Evolutionary conservation across 1,284 basidiomycete species (phyloP), one percentile per base, ranked within the genome.

Genomic region (Heterobasidion occidentale): DNA sequence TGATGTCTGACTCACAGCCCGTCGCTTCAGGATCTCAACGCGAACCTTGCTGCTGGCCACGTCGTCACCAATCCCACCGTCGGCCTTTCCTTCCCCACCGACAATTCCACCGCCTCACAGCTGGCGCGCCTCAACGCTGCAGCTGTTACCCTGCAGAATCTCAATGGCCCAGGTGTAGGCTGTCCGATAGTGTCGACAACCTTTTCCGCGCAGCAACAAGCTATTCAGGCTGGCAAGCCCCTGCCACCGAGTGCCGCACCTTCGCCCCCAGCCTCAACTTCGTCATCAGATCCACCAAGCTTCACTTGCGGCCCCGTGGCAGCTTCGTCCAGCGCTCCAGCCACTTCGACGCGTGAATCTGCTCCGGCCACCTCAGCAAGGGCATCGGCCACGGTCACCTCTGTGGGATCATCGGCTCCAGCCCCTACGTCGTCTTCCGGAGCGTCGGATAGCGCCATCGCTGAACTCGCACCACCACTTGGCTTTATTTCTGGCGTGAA

Each of bases 31-130:
- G n/a, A 56, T n/a, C 50, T 51, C 27, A 56, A 42, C 44, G 48
- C 38, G 14, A 56, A 52, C 17, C 78, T 83, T 17, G 74, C 71
- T 33, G 81, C 77, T 19, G 81, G 81, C 3, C 73, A 75, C 53
- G 80, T 73, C 17, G 72, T 79, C 33, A 81, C 81, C 64, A 85
- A 86, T 63, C 76, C 83, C 1, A 66, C 68, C 11, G 70, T 83
- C 36, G 55, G 65, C 7, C 66, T 84, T 6, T 71, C 74, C 3
- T 85, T 84, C 71, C 83, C 82, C 3, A 71, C 72, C 0, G 81
- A 79, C 60, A 67, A 72, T 58, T 80, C 76, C 38, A 72, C 69
- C 54, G 68, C 65, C 12, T 78, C 78, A 44, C 71, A 79, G 62
- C 62, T 77, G 38, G 70, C 77, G 0, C 77, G 83, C n/a, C 69